phyloP scores from a whole-genome alignment of 1,139 yeast species.

The Komagataea norvegica region DNA sequence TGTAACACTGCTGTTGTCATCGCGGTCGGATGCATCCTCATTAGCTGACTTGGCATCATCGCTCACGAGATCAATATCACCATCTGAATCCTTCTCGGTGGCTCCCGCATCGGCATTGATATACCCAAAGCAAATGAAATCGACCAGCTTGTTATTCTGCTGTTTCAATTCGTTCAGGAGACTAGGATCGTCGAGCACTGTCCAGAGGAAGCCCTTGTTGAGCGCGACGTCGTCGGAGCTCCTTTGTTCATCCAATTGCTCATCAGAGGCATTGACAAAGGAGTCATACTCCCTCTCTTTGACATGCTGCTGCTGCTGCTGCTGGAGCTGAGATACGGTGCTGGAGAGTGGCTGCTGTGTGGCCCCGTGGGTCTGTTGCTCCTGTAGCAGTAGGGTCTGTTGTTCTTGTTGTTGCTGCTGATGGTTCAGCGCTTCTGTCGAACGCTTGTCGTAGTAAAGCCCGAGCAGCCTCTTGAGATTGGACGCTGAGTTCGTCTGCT shows the following conservation, averaged over 20 bases:
- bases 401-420: slow-evolving; percentile 6
- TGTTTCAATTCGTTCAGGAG: slow-evolving; percentile 48
- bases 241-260: slow-evolving; percentile 26
- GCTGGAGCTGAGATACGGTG: no score
- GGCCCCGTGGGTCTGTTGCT: no score
- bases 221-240: slow-evolving; percentile 33
- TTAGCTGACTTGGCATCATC: not conserved
- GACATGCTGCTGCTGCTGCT: no score
- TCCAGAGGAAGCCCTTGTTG: slow-evolving; percentile 54
- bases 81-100: slow-evolving; percentile 11
- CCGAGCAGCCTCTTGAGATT: slow-evolving; percentile 33
- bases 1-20: slow-evolving; percentile 21
- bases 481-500: slow-evolving; percentile 31
- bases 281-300: not conserved
- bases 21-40: slow-evolving; percentile 15
- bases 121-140: slow-evolving; percentile 40
- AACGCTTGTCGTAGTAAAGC: slow-evolving; percentile 27
- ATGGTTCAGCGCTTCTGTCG: slow-evolving; percentile 7
- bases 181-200: slow-evolving; percentile 58
- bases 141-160: slow-evolving; percentile 46
- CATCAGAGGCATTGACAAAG: slow-evolving; percentile 19
- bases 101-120: slow-evolving; percentile 24
- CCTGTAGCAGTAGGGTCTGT: not conserved
- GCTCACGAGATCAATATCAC: slow-evolving; percentile 20
- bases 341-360: no score